phyloP scores from a whole-genome alignment of 176 grass and related monocot genomes.

The bread wheat (Triticum aestivum) region DNA sequence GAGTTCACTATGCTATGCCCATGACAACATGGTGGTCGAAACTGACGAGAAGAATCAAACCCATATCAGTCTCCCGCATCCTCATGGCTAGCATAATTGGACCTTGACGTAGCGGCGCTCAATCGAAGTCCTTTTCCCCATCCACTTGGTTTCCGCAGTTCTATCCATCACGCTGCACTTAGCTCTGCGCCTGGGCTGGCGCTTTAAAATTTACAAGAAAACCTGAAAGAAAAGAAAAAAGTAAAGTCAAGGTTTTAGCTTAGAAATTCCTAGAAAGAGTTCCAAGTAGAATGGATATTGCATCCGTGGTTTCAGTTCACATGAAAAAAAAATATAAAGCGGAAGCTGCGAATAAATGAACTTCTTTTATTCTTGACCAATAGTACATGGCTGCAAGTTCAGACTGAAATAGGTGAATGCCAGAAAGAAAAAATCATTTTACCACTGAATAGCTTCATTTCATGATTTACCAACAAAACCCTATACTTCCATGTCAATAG shows the following conservation, averaged over 20 bases:
- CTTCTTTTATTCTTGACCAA: neutral
- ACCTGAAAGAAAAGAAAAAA: neutral
- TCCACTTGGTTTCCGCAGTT: conserved; percentile 15
- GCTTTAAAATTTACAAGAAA: neutral
- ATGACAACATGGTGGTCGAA: conserved; percentile 9
- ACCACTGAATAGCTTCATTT: neutral
- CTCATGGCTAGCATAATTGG: neutral
- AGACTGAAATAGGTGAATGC: neutral
- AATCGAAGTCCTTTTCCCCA: conserved; percentile 6
- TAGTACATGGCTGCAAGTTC: neutral
- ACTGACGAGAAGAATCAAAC: conserved; percentile 2
- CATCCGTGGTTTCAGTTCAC: neutral
- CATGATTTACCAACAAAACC: neutral
- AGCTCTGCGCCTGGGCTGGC: neutral
- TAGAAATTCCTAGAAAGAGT: neutral
- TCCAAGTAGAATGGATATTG: neutral
- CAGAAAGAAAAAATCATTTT: neutral
- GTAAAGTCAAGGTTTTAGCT: neutral
- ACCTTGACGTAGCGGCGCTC: neutral
- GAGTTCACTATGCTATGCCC: conserved; percentile 5
- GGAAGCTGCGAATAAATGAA: neutral
- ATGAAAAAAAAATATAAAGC: neutral
- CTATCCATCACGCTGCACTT: neutral
- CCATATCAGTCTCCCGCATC: neutral
- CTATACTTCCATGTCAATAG: neutral